Evolutionary conservation across 306 rosid genomes (phyloP).

Genomic region (Castanospermum australe): DNA sequence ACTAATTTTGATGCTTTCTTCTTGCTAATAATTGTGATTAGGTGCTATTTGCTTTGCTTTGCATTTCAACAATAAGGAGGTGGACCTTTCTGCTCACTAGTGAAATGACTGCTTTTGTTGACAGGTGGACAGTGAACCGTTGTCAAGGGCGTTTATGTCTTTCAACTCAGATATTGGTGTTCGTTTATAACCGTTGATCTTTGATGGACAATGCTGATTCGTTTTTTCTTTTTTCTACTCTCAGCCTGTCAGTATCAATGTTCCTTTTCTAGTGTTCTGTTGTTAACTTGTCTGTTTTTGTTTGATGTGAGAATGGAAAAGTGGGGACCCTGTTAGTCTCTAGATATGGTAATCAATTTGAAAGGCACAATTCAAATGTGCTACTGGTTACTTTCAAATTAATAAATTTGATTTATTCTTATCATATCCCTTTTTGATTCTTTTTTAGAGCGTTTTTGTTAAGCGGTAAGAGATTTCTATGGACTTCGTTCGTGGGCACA

Average conservation of each 20-base stretch:
- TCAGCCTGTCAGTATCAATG: background rate
- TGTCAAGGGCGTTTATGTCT: slow-evolving; percentile 16
- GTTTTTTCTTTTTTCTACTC: background rate
- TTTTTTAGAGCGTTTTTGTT: background rate
- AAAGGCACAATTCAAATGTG: background rate
- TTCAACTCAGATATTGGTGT: background rate
- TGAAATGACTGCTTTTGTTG: background rate
- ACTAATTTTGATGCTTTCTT: background rate
- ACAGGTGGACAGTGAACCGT: slow-evolving; percentile 33
- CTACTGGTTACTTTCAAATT: background rate
- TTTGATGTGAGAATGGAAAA: slow-evolving; percentile 13
- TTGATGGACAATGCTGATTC: background rate
- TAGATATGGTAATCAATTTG: background rate
- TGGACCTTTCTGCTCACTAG: background rate
- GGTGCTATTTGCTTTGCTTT: background rate
- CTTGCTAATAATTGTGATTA: slow-evolving; percentile 5
- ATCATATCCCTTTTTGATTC: background rate
- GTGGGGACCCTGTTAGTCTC: background rate
- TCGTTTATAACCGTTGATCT: slow-evolving; percentile 24
- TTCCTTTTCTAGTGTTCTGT: background rate
- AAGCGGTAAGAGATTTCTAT: background rate
- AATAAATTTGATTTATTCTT: background rate
- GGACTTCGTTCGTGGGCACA: background rate
- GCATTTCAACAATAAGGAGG: background rate
- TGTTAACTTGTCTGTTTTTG: background rate